Evolutionary conservation across 768 basidiomycete species (phyloP), one percentile per base, ranked within the genome.

Genomic region (Kwoniella heveanensis): DNA sequence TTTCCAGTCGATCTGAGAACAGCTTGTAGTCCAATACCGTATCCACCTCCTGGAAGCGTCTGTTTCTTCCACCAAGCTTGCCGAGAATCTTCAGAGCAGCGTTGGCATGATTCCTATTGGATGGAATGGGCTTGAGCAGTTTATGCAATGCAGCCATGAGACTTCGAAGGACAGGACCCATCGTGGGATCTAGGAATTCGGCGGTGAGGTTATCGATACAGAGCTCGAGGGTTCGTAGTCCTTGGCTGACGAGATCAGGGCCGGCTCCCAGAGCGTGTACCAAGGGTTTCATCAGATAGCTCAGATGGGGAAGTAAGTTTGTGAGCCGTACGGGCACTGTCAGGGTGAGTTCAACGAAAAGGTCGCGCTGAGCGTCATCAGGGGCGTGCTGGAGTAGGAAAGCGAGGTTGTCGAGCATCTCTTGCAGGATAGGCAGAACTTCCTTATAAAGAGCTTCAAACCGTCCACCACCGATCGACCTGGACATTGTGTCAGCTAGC

Each of bases 161-260:
- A 66, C 98, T 92, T 51, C 92, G 85, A 47, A 96, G 84, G 48
- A 98, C 93, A 0, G 90, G 91, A 66, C 88, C 91, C 67, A 98
- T 86, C 1, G 92, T 94, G 2, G 96, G 96, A 73, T 98, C 95
- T 27, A 99, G 85, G 83, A 98, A 98, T 80, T 98, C 96, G 1
- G 92, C 92, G 0, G 92, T 96, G 26, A 99, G 85, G 77, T 98
- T 99, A 82, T 99, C 96, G 73, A 98, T 95, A 81, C 95, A 98
- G n/a, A 99, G 84, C 79, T 99, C 96, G 62, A 99, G 85, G 0
- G 96, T 99, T 6, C 96, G 86, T 25, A 99, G 83, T 49, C 96
- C 96, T 82, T 99, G 96, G 24, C 92, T 88, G 57, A 97, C 90
- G 50, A 96, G 86, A 57, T 99, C 96, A 6, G 88, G 86, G 39